phyloP scores from a whole-genome alignment of 2,329 filamentous ascomycete genomes.

The Fusarium succisae region DNA sequence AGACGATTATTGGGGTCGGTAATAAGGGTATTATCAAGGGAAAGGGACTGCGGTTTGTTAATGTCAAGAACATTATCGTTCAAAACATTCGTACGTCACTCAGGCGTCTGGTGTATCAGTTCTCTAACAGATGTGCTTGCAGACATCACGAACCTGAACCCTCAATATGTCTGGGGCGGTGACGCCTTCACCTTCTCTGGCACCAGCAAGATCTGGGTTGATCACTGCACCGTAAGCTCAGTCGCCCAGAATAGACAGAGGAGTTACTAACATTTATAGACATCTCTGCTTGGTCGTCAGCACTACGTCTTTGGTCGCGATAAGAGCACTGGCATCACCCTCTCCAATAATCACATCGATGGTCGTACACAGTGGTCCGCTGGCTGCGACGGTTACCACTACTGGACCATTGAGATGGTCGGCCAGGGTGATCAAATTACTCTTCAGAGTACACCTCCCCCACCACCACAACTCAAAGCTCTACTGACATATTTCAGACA shows the following conservation, averaged over 20 bases:
- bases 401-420: constrained; percentile 49
- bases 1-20: constrained; percentile 52
- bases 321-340: constrained; percentile 50
- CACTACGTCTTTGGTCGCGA: constrained; percentile 25
- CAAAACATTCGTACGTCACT: constrained; percentile 21
- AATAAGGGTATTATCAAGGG: constrained; percentile 52
- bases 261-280: background rate
- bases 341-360: constrained; percentile 58
- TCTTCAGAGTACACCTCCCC: background rate
- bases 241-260: fast-evolving
- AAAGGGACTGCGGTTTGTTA: constrained; percentile 50
- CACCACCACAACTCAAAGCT: fast-evolving
- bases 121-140: fast-evolving
- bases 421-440: constrained; percentile 21
- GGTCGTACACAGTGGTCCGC: constrained; percentile 54
- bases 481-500: background rate
- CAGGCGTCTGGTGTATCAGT: fast-evolving
- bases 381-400: constrained; percentile 56
- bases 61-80: constrained; percentile 49
- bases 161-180: constrained; percentile 34
- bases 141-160: constrained; percentile 29
- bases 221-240: constrained; percentile 20
- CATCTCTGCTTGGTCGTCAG: constrained; percentile 25
- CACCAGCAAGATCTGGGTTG: constrained; percentile 30
- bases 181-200: constrained; percentile 27